Base-by-base conservation (phyloP, 208 protist species). In the Angomonas deanei region DNA sequence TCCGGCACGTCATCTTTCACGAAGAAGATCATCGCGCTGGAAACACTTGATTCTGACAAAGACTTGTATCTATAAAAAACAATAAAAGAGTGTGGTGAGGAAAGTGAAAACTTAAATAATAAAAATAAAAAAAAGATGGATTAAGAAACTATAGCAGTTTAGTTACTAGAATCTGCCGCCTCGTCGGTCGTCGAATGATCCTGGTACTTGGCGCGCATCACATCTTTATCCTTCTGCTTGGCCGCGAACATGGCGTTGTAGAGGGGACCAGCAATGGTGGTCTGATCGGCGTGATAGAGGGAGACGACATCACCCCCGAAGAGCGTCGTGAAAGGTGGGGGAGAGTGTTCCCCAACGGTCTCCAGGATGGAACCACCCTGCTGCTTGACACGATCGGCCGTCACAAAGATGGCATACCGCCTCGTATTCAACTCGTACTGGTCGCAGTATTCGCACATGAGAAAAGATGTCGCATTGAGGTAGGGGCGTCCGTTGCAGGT, bases 211-310 rank as follows among this genome's bases (percentile, higher is more conserved):
- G 36, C 36, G 8, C 36, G 8, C 19, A 4, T 21, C 5, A 42
- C 1, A 5, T 58, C 53, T 1, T 10, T 39, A 26, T 3, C 8
- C 19, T 19, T 2, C 33, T 47, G 2, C 21, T 47, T 21, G 1
- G 28, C 30, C 11, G 38, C 21, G 36, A 8, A 31, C 38, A 59
- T 52, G 2, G 28, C 38, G 3, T 58, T 36, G 17, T 66, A 28
- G n/a, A 91, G 34, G 36, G 56, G 19, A 0, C 70, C 59, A 13
- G 66, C 13, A 24, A 88, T 82, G 33, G 73, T 64, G 15, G 86
- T 90, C 34, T 84, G 78, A 15, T 78, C 60, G 1, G 71, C 75
- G 59, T 93, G 79, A 66, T 74, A 78, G 32, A 93, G 56, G 10
- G 76, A 70, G 39, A 88, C 28, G 3, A 93, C 42, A 2, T 86